Evolutionary conservation across 164 flowering plant genomes (phyloP).

Genomic region (Aristolochia fimbriata): DNA sequence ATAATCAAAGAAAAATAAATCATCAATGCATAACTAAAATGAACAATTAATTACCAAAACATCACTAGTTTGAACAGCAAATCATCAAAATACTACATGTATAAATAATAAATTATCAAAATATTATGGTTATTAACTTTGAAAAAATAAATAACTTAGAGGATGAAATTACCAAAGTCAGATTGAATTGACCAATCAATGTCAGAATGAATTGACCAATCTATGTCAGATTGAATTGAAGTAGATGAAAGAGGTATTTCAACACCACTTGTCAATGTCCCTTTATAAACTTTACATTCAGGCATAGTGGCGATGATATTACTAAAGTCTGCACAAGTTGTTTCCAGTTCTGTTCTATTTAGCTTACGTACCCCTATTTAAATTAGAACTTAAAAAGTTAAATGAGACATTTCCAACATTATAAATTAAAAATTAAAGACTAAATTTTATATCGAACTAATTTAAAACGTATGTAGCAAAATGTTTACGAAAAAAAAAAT

Average conservation of each 20-base stretch:
- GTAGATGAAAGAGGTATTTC: conserved; percentile 82
- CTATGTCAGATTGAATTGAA: conserved; percentile 34
- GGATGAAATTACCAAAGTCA: not conserved
- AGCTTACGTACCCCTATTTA: conserved; percentile 79
- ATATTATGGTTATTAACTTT: too few relatives aligned
- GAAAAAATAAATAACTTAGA: not conserved
- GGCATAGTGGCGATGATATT: conserved; percentile 48
- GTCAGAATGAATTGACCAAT: conserved; percentile 61
- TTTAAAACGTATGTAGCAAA: too few relatives aligned
- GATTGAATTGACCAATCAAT: too few relatives aligned
- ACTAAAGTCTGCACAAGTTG: conserved; percentile 97
- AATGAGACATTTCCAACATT: too few relatives aligned
- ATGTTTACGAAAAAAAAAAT: too few relatives aligned
- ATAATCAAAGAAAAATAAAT: not conserved
- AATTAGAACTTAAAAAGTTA: not conserved
- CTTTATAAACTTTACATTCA: conserved; percentile 59
- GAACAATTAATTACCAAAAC: too few relatives aligned
- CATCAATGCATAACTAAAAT: too few relatives aligned
- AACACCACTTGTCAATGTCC: conserved; percentile 92
- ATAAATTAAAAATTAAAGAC: too few relatives aligned
- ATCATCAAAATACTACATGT: not conserved
- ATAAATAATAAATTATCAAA: not conserved
- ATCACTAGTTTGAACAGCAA: not conserved
- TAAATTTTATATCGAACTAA: not conserved
- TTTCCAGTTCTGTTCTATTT: conserved; percentile 73